These are phyloP conservation scores for Ophiobolus disseminans DNA, from an alignment of 2,329 filamentous ascomycete species.

Conservation along the genomic window DNA sequence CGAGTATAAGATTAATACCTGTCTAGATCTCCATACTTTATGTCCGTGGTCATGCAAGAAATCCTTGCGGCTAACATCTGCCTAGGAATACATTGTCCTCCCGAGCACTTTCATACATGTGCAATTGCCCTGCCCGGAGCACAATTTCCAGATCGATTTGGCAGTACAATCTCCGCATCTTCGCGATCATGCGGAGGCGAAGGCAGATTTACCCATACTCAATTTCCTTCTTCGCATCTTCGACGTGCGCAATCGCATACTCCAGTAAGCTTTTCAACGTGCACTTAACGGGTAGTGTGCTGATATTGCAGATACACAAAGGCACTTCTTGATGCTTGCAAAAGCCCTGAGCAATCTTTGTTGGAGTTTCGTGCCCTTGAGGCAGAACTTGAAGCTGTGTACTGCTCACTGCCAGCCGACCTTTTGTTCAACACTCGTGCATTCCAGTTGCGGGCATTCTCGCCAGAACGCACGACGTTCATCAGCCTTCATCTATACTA, in stretches of 20 bases:
- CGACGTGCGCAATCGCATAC: slow-evolving; percentile 1
- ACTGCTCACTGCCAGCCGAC: slow-evolving; percentile 8
- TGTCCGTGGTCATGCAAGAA: not conserved
- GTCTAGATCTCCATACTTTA: not conserved
- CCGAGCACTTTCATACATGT: slow-evolving; percentile 1
- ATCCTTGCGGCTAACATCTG: not conserved
- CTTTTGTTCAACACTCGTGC: slow-evolving; percentile 9
- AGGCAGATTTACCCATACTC: slow-evolving; percentile 1
- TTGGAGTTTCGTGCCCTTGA: slow-evolving; percentile 7
- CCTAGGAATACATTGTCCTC: slow-evolving; percentile 4
- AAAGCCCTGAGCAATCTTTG: slow-evolving; percentile 7
- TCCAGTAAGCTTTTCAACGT: slow-evolving; percentile 1
- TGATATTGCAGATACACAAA: slow-evolving; percentile 8
- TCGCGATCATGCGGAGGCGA: not conserved
- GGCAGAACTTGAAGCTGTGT: slow-evolving; percentile 4
- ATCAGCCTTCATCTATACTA: slow-evolving; percentile 12
- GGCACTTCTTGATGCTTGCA: slow-evolving; percentile 5
- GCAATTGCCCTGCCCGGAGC: slow-evolving; percentile 10
- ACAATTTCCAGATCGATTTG: slow-evolving; percentile 7
- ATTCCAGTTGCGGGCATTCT: slow-evolving; percentile 13
- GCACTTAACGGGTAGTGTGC: not conserved
- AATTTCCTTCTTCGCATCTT: slow-evolving; percentile 5
- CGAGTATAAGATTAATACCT: too few relatives aligned
- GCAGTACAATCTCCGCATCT: slow-evolving; percentile 1
- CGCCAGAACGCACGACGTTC: slow-evolving; percentile 14